phyloP scores from a whole-genome alignment of 208 protist species.

The Trypanosoma conorhini region DNA sequence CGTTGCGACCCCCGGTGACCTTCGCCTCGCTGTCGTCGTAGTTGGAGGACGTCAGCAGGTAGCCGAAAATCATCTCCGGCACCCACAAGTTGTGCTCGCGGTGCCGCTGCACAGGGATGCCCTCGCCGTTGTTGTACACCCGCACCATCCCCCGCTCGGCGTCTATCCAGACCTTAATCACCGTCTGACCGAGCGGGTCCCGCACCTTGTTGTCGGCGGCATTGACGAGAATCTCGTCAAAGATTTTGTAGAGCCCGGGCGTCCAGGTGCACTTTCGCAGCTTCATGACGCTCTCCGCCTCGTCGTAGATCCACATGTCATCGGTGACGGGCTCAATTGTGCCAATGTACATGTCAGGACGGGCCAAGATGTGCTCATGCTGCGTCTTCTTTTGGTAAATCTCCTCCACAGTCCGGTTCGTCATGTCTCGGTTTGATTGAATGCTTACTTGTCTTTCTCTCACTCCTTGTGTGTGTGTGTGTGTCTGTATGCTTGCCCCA shows the following conservation, averaged over 20 bases:
- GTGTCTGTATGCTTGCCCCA: background rate
- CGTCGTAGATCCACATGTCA: conserved; percentile 96
- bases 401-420: conserved; percentile 87
- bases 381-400: conserved; percentile 98
- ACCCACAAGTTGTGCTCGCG: conserved; percentile 98
- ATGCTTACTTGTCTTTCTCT: background rate
- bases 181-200: conserved; percentile 88
- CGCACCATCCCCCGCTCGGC: conserved; percentile 88
- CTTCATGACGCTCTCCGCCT: conserved; percentile 91
- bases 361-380: conserved; percentile 98
- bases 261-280: conserved; percentile 95
- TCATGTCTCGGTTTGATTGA: conserved; percentile 9
- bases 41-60: conserved; percentile 99
- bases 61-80: conserved; percentile 99
- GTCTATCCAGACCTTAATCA: conserved; percentile 97
- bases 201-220: conserved; percentile 99
- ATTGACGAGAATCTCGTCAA: conserved; percentile 99
- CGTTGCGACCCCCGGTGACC: conserved; percentile 95
- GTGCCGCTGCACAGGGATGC: conserved; percentile 98
- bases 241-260: conserved; percentile 99
- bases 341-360: conserved; percentile 99
- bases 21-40: conserved; percentile 99
- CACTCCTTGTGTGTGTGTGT: conserved; percentile 27
- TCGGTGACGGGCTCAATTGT: conserved; percentile 90
- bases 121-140: conserved; percentile 99